A percentile compares a stretch with the other conserved stretches of the same genome.
Evolutionary conservation across 1,284 basidiomycete genomes (phyloP).

Genomic region (Albatrellus sp.): DNA sequence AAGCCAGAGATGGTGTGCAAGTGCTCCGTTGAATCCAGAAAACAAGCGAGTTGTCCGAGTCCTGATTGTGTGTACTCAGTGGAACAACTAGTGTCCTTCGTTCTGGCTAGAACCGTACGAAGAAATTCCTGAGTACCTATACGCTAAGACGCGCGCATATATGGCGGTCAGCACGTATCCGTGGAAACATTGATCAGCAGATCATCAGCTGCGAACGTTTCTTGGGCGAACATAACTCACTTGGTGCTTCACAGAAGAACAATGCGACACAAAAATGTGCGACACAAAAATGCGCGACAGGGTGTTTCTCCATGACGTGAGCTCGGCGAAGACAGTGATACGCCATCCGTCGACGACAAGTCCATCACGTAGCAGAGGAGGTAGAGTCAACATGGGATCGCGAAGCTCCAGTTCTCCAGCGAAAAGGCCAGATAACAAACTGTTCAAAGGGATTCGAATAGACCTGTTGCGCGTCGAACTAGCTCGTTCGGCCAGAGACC

Average conservation of each 20-base stretch:
- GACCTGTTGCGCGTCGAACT: neutral
- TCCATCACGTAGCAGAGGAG: neutral
- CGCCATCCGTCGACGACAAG: neutral
- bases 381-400: neutral
- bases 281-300: neutral
- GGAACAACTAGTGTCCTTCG: no score
- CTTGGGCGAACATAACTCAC: neutral
- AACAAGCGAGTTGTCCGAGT: no score
- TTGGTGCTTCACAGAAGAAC: neutral
- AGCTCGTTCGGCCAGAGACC: neutral
- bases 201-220: neutral
- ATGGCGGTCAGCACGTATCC: no score
- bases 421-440: neutral
- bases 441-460: neutral
- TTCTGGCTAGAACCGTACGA: no score
- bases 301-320: neutral
- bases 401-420: slow-evolving; percentile 4
- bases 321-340: neutral
- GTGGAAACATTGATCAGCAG: no score
- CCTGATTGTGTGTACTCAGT: no score
- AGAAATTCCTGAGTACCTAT: no score
- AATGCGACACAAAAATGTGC: no score
- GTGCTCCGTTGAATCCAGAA: no score
- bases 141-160: no score
- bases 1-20: no score